A percentile compares a stretch with the other conserved stretches of the same genome.
Evolutionary conservation across 2,329 filamentous ascomycete genomes (phyloP).

Genomic region (Xenoacremonium recifei): DNA sequence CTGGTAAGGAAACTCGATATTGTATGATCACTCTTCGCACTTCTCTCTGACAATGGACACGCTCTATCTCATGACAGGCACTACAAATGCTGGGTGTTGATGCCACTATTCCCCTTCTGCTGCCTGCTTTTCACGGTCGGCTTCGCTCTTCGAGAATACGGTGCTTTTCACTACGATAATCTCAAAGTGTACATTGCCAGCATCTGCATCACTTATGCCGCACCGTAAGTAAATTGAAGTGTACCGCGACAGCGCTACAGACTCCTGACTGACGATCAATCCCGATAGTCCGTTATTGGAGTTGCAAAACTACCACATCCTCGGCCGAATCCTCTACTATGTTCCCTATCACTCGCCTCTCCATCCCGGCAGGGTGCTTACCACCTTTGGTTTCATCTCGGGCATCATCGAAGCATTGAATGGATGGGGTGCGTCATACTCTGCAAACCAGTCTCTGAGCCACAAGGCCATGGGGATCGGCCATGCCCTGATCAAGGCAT

Average conservation of each 20-base stretch:
- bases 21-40: too few species aligned
- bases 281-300: constrained; percentile 56
- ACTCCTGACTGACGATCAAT: background rate
- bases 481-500: constrained; percentile 46
- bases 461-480: constrained; percentile 38
- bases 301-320: constrained; percentile 60
- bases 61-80: constrained; percentile 34
- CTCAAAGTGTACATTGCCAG: constrained; percentile 33
- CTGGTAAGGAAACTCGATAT: too few species aligned
- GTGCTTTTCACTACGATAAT: constrained; percentile 30
- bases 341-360: constrained; percentile 57
- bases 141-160: constrained; percentile 44
- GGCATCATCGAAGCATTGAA: constrained; percentile 45
- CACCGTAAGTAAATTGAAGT: constrained; percentile 27
- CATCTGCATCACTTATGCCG: constrained; percentile 34
- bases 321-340: constrained; percentile 56
- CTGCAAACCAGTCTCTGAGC: constrained; percentile 43
- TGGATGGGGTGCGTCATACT: constrained; percentile 47
- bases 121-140: constrained; percentile 54
- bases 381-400: constrained; percentile 46
- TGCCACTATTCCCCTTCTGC: constrained; percentile 52
- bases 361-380: constrained; percentile 43
- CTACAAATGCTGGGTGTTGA: constrained; percentile 57
- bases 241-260: background rate
- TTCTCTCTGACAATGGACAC: too few species aligned